Conservation (phyloP, 148 eudicot species). For the Vaccinium darrowii region DNA sequence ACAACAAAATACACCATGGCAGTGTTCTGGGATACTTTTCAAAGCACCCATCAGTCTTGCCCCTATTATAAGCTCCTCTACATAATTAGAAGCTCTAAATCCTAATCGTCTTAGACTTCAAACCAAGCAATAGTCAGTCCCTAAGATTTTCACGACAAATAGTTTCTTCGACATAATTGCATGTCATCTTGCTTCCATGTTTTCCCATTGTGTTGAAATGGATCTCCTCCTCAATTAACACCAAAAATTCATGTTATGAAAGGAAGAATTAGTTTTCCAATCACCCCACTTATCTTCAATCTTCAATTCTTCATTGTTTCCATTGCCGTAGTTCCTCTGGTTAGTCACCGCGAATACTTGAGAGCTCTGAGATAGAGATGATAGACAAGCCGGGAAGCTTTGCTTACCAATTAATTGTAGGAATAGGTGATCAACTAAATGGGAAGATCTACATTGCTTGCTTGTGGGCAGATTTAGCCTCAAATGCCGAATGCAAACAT, state of each 20-base stretch:
- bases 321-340: background rate
- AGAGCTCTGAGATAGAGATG: background rate
- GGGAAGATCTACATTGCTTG: background rate
- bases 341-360: background rate
- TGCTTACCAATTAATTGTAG: background rate
- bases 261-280: background rate
- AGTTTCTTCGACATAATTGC: background rate
- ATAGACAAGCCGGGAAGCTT: background rate
- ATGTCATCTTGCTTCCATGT: background rate
- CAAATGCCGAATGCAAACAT: background rate
- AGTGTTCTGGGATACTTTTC: background rate
- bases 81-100: background rate
- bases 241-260: background rate
- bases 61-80: background rate
- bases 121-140: background rate
- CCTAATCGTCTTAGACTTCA: background rate
- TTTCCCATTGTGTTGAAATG: background rate
- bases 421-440: background rate
- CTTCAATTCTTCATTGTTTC: background rate
- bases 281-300: background rate
- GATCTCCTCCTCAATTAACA: constrained; percentile 1
- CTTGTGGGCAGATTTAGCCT: no score
- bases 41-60: background rate
- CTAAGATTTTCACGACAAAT: background rate
- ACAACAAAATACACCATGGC: background rate